phyloP scores from a whole-genome alignment of 257 asterid species.

The Rauvolfia tetraphylla region DNA sequence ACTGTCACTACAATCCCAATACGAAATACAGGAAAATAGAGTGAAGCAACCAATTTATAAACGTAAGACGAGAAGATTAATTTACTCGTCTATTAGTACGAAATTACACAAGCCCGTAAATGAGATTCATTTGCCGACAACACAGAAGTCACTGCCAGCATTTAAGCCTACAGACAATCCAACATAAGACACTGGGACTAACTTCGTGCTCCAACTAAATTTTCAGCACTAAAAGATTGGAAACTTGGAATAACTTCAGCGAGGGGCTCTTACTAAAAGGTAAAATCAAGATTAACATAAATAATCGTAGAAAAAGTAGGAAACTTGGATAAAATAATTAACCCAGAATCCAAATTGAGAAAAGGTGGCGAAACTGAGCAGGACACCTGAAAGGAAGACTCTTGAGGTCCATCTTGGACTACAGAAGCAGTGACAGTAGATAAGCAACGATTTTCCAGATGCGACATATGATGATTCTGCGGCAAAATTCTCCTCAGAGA shows the following conservation, averaged over 20 bases:
- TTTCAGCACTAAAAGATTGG: not conserved
- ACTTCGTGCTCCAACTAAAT: not conserved
- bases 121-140: not conserved
- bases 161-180: too few relatives aligned
- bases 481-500: conserved; percentile 13
- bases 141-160: not conserved
- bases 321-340: not conserved
- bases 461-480: conserved; percentile 9
- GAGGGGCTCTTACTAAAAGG: not conserved
- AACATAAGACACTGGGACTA: not conserved
- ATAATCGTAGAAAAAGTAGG: not conserved
- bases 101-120: not conserved
- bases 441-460: conserved; percentile 21
- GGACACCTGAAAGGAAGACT: conserved; percentile 44
- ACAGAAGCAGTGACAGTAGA: conserved; percentile 46
- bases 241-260: not conserved
- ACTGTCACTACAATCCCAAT: not conserved
- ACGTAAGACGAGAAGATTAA: not conserved
- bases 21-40: not conserved
- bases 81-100: not conserved
- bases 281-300: not conserved
- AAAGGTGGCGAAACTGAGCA: not conserved
- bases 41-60: not conserved
- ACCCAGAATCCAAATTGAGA: not conserved
- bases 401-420: conserved; percentile 24